A percentile compares a stretch with the other conserved stretches of the same genome.
Conservation (phyloP, 2,329 filamentous ascomycete species). For the Fusarium sp. region DNA sequence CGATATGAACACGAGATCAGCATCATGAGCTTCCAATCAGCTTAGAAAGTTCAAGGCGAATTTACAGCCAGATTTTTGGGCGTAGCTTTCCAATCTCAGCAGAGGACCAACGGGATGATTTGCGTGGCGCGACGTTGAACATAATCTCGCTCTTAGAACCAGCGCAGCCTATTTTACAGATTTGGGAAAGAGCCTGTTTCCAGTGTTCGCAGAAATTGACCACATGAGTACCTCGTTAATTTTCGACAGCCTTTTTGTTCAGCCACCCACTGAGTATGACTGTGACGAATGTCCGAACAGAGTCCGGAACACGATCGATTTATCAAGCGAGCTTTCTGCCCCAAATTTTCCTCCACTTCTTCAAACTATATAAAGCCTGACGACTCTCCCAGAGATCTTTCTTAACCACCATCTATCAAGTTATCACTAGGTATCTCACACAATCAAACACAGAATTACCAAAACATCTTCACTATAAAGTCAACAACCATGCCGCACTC, state of each 20-base stretch:
- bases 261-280: background rate
- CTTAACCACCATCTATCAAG: no score
- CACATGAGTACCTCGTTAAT: no score
- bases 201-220: background rate
- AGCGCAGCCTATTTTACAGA: background rate
- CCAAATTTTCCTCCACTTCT: rapidly evolving
- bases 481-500: background rate
- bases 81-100: rapidly evolving
- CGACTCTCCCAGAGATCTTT: background rate
- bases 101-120: background rate
- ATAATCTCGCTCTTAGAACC: rapidly evolving
- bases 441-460: background rate
- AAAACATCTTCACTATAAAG: background rate
- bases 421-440: no score
- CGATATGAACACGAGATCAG: rapidly evolving
- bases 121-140: background rate
- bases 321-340: background rate
- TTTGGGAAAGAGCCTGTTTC: rapidly evolving
- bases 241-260: background rate
- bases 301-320: background rate
- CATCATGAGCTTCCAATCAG: rapidly evolving
- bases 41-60: background rate
- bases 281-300: background rate
- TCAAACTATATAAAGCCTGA: background rate
- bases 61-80: rapidly evolving